Evolutionary conservation across 139 green algal species (phyloP).

Genomic region (Mesostigma viride): DNA sequence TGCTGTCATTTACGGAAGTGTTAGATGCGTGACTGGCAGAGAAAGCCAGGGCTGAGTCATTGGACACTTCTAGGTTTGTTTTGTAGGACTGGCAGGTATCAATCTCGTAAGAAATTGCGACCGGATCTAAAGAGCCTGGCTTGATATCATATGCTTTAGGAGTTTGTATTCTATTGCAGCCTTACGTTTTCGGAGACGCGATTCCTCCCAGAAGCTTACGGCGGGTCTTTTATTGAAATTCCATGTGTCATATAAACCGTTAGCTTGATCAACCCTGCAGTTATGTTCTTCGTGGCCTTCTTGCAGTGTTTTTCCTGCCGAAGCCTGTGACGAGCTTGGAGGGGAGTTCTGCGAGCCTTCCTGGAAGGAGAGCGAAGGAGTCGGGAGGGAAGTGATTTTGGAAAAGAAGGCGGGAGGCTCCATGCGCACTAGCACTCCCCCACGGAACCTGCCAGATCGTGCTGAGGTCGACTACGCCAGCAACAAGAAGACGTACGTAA

Average conservation of each 20-base stretch:
- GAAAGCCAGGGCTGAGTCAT: no score
- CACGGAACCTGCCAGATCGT: background rate
- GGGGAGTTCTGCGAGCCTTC: conserved; percentile 30
- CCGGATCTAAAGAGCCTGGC: no score
- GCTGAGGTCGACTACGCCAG: background rate
- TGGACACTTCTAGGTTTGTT: no score
- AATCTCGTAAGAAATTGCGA: no score
- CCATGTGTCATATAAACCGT: background rate
- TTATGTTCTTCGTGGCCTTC: conserved; percentile 11
- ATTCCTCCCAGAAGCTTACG: background rate
- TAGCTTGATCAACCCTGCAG: no score
- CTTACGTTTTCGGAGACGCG: no score
- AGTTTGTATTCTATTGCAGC: background rate
- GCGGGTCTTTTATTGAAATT: background rate
- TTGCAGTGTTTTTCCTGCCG: conserved; percentile 31
- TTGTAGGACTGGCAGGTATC: no score
- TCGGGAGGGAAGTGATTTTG: background rate
- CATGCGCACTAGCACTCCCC: background rate
- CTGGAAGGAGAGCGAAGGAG: conserved; percentile 14
- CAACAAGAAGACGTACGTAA: background rate
- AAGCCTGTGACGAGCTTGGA: conserved; percentile 32
- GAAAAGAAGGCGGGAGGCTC: background rate
- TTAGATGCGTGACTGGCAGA: no score
- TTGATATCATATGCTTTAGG: background rate
- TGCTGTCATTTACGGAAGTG: no score